Base-by-base conservation (phyloP, 2,329 filamentous ascomycete genomes). In the Alternaria arborescens region DNA sequence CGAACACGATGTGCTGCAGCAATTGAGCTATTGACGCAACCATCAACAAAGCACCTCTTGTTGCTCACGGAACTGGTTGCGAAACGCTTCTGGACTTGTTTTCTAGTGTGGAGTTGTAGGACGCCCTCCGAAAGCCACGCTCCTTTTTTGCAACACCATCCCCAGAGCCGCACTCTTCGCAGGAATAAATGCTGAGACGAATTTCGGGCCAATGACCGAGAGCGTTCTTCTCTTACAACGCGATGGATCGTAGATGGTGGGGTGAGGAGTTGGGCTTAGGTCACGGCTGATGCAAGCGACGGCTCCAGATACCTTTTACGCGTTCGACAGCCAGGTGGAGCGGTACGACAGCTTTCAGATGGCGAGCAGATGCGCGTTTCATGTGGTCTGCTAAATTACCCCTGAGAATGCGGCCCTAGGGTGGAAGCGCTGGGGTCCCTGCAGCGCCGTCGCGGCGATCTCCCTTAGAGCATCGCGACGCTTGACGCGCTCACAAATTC, bases 401-500 rank as follows among this genome's bases (percentile, higher is more conserved):
- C 66, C 67, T 66, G 68, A 63, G 62, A 50, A 60, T 30, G 53
- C 58, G 56, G 55, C 59, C 43, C 55, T 60, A 61, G 50, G 52
- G 58, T 56, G 57, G 59, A 40, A 51, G 60, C 61, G 64, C 67
- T 68, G 59, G 66, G 47, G 65, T 64, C 61, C 59, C 67, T 68
- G 67, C 68, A 67, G 68, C 70, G 71, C 73, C 69, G 73, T 70
- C 60, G 66, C 67, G 64, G 62, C 64, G 70, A 71, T 75, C 66
- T 57, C 62, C 62, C 61, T 68, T 67, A 70, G 63, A 65, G 67
- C 69, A 47, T 43, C 52, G 43, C 34, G 58, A 48, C 53, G 58
- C 53, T 52, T 41, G 46, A 57, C 58, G 58, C 58, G 53, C 52
- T 41, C 52, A 48, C 22, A 44, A 41, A 30, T 44, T 18, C 41